Conservation (phyloP, 2,329 filamentous ascomycete species). For the Sphaerulina vaccinii region DNA sequence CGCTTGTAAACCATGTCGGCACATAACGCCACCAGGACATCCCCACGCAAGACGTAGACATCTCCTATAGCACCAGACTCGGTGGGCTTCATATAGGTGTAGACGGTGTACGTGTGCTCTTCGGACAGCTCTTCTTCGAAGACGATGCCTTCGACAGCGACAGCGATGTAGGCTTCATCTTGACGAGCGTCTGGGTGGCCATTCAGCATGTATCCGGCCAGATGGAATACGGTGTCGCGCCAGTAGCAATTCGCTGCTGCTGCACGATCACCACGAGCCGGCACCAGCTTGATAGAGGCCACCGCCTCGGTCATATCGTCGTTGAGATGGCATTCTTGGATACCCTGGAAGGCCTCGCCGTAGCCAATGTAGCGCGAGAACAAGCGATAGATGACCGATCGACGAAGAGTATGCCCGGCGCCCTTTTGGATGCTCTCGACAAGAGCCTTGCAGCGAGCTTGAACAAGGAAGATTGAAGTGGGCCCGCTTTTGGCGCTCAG, state of each 20-base stretch:
- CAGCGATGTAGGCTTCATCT: background rate
- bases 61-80: no score
- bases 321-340: background rate
- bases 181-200: conserved; percentile 12
- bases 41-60: no score
- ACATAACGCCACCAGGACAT: no score
- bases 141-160: background rate
- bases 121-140: no score
- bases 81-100: no score
- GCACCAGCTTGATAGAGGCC: background rate
- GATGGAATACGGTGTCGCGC: conserved; percentile 24
- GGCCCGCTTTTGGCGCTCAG: background rate
- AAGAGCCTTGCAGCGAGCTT: background rate
- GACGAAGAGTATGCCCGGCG: background rate
- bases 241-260: conserved; percentile 29
- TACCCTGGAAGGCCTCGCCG: background rate
- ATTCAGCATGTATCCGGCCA: conserved; percentile 33
- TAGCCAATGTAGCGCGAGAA: conserved; percentile 4
- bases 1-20: no score
- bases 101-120: no score
- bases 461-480: background rate
- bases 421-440: background rate
- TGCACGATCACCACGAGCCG: no score
- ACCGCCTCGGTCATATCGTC: background rate
- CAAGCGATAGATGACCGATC: background rate